Percentiles rank a stretch among this genome's conserved stretches.
phyloP scores from a whole-genome alignment of 257 asterid species.

The Solanum chilense region DNA sequence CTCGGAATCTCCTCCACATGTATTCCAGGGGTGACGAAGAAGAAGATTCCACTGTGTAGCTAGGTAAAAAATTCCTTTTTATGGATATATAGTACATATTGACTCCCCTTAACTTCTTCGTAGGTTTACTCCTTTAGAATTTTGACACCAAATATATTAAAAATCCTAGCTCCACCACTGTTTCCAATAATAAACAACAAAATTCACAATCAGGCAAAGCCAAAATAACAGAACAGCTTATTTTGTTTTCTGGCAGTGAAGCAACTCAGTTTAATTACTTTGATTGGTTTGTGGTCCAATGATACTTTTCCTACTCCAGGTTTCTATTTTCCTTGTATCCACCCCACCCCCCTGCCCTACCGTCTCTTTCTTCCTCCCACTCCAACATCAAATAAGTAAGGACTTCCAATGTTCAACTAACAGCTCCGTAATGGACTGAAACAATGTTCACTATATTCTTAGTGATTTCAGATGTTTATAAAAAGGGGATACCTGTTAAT shows the following conservation, averaged over 20 bases:
- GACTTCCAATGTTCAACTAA: not conserved
- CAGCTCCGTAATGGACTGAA: not conserved
- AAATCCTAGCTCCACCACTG: not conserved
- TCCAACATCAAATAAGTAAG: not conserved
- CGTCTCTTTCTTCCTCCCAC: not conserved
- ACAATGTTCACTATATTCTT: not conserved
- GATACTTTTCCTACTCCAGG: not conserved
- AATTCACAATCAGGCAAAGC: not conserved
- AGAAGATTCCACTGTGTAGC: not conserved
- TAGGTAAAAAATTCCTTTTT: not conserved
- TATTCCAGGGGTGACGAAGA: not conserved
- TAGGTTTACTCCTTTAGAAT: not conserved
- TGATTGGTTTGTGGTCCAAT: not conserved
- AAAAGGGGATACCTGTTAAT: not conserved
- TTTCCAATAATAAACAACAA: not conserved
- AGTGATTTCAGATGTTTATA: not conserved
- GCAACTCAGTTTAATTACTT: not conserved
- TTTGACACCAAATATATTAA: not conserved
- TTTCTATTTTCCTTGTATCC: not conserved
- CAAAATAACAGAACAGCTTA: not conserved
- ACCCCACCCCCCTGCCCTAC: not conserved
- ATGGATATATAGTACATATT: not conserved
- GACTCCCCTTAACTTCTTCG: not conserved
- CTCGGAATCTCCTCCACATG: not conserved
- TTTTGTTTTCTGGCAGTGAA: not conserved